Base-by-base conservation (phyloP, 2,329 filamentous ascomycete genomes). In the Cladophialophora immunda region DNA sequence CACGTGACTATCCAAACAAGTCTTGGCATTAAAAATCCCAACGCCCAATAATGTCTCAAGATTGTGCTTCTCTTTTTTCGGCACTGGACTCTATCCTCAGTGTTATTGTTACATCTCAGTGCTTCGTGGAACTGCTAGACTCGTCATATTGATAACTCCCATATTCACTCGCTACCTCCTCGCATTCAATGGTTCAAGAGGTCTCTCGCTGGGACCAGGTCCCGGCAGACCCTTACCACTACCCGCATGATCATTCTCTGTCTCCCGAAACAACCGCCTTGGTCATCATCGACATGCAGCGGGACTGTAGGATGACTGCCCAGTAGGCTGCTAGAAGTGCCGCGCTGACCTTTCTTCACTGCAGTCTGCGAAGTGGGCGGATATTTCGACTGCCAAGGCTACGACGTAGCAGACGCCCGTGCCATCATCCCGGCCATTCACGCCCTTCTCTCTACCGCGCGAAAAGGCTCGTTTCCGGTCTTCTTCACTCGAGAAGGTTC, bases 241-340 rank as follows among this genome's bases (percentile, higher is more conserved):
- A 81, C 80, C 81, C 81, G 8, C 80, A 83, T 68, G 79, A 82
- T 73, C 77, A 78, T 1, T 78, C 78, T 7, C 76, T 83, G 50
- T 79, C 78, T 4, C 79, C 80, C 27, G 80, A 78, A 66, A 82
- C 79, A 4, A 82, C 81, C 29, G 81, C 81, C 0, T 72, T 83
- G 50, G 78, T 83, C 27, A 75, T 83, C 11, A 80, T 83, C 65
- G 81, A 83, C 69, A 83, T 83, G 81, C 81, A 83, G 68, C 78
- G 80, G 59, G 81, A 83, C 71, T 82, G 81, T 82, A 50, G 59
- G 59, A 53, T 29, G 27, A 17, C 15, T 32, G 19, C 19, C 27
- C 2, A 9, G 9, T 32, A 19, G 9, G 7, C 22, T 38, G 19
- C 29, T 54, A 22, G 58, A 27, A 19, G 4, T 17, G 9, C 5